A percentile compares a stretch with the other conserved stretches of the same genome.
phyloP scores from a whole-genome alignment of 768 basidiomycete species.

The Lenzites betulinus region DNA sequence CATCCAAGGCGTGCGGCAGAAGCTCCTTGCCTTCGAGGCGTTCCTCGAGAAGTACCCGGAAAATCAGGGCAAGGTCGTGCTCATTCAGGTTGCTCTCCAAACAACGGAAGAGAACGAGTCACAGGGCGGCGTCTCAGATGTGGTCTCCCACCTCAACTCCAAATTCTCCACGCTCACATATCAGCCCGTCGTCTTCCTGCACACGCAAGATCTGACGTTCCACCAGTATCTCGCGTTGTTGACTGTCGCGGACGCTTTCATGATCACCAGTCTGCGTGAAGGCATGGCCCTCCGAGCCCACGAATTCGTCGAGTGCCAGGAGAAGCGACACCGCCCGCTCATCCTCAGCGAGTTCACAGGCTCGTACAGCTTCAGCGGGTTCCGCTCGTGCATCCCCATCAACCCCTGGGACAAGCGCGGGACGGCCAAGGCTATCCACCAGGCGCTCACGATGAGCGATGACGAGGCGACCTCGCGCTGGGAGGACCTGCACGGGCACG shows the following conservation, averaged over 20 bases:
- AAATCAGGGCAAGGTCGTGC: constrained; percentile 77
- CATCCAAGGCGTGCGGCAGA: constrained; percentile 83
- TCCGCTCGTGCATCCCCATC: constrained; percentile 82
- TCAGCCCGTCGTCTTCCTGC: constrained; percentile 84
- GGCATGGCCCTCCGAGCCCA: constrained; percentile 87
- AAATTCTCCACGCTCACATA: constrained; percentile 84
- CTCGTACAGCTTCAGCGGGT: constrained; percentile 83
- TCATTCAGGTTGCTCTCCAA: constrained; percentile 86
- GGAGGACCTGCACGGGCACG: constrained; percentile 86
- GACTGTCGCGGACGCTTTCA: constrained; percentile 82
- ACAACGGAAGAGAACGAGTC: constrained; percentile 77
- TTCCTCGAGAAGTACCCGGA: constrained; percentile 82
- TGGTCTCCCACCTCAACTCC: constrained; percentile 80
- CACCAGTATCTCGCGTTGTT: constrained; percentile 82
- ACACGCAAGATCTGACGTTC: constrained; percentile 84
- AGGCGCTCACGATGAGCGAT: constrained; percentile 76
- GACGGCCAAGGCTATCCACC: constrained; percentile 79
- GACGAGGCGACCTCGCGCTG: constrained; percentile 75
- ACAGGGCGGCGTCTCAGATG: constrained; percentile 71
- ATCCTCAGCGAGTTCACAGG: constrained; percentile 90
- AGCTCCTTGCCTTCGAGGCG: constrained; percentile 78
- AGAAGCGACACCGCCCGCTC: constrained; percentile 63
- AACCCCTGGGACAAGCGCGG: constrained; percentile 86
- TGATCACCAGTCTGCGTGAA: constrained; percentile 82
- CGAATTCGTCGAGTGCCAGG: constrained; percentile 87